Evolutionary conservation across 495 filamentous ascomycete genomes (phyloP), one percentile per base, ranked within the genome.

Genomic region (Lophiostoma macrostomum): DNA sequence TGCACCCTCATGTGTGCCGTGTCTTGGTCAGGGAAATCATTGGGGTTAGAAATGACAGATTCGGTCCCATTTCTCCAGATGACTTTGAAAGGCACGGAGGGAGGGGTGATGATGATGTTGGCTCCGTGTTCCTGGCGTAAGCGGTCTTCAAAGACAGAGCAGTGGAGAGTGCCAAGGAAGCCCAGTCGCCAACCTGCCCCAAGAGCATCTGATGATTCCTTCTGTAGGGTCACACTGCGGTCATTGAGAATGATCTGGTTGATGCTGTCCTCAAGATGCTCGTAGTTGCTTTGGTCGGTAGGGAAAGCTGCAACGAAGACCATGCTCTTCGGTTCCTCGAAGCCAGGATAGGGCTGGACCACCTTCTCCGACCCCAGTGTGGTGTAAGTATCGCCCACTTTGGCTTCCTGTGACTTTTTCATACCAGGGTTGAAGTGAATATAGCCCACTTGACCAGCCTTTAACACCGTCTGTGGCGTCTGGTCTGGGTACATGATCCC

Each of bases 321-420:
- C 93, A 98, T 98, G 2, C 91, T 84, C 69, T 98, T 95, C 5
- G 93, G 93, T 65, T 98, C 94, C 69, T 95, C 93, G 56, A 98
- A 98, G 0, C 93, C 94, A 0, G 88, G 88, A 49, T 90, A 81
- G 16, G 87, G 82, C 65, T 89, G 78, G 1, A 98, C 90, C 1
- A 74, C 58, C 53, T 82, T 80, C 67, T 96, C 87, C 12, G 70
- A 82, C 0, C 91, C 91, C 6, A 90, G 80, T n/a, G 77, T 84
- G 1, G 93, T 95, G 64, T 86, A 95, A 1, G 93, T 97, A 58
- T 97, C 94, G 18, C 93, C 93, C 40, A 97, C 84, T 71, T 95
- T 94, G 41, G 93, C 90, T 62, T 98, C 93, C 62, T 93, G 84
- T 52, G 87, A 94, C 49, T 81, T 78, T 71, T 96, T 97, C 93